phyloP scores from a whole-genome alignment of 176 grass and related monocot genomes.

The Themeda triandra region DNA sequence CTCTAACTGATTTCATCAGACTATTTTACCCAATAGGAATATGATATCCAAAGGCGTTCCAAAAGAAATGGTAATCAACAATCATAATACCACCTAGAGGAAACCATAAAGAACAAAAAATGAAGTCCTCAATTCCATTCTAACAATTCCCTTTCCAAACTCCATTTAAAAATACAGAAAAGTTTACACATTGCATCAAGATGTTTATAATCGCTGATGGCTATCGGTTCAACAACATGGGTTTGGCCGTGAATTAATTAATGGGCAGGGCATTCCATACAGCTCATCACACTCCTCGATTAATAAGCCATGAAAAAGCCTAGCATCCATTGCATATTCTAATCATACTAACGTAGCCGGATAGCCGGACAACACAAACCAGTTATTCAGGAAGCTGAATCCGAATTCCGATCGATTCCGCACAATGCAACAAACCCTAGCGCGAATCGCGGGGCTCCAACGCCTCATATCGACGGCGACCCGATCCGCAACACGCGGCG shows the following conservation, averaged over 20 bases:
- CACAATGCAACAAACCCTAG: not conserved
- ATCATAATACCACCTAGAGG: not conserved
- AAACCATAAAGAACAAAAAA: conserved; percentile 10
- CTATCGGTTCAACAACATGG: not conserved
- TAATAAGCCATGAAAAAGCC: not conserved
- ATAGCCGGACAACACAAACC: not conserved
- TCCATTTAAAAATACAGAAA: not conserved
- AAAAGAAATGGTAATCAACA: not conserved
- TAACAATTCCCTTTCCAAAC: not conserved
- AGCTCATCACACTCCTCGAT: not conserved
- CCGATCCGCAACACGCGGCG: not conserved
- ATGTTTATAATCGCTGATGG: not conserved
- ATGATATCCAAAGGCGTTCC: not conserved
- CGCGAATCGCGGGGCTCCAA: not conserved
- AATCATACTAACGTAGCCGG: not conserved
- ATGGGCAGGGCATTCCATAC: not conserved
- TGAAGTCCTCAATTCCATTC: not conserved
- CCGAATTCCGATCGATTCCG: not conserved
- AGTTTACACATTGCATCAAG: not conserved
- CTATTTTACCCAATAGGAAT: not conserved
- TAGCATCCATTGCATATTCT: not conserved
- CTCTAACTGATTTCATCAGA: too few relatives aligned
- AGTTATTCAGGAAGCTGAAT: not conserved
- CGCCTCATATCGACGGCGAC: not conserved
- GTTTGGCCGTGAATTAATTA: conserved; percentile 10